Base-by-base conservation (phyloP, 768 basidiomycete genomes). In the Multifurca ochricompacta region DNA sequence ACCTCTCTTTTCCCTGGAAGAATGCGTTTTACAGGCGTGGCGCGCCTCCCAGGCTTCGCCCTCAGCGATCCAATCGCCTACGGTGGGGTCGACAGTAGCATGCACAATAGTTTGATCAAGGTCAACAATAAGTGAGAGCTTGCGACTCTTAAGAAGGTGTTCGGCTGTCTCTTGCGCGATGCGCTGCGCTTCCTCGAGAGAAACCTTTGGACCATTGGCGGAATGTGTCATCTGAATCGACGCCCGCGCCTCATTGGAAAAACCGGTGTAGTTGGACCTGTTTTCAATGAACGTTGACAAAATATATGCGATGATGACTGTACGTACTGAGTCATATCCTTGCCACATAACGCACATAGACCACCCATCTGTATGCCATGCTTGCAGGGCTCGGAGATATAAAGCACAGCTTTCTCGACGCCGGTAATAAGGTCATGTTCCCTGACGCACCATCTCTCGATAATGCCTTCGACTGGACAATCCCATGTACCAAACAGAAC, bases 31-130 rank as follows among this genome's bases (percentile, higher is more conserved):
- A 27, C 28, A 72, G 4, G 72, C 66, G 53, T 81, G 80, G 45
- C 76, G 74, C 40, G 76, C 75, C 63, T 91, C 87, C 87, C 87
- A 91, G 40, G 78, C 79, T 65, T 85, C 82, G 19, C 89, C 89
- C 61, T 92, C 91, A 2, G 77, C 67, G 64, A 96, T 89, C 96
- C 96, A 98, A 67, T 97, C 95, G 30, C 92, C 94, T 1, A 98
- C 91, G 0, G 96, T 98, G 4, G 96, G 95, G 70, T 99, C 96
- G 23, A 97, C 94, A 0, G 95, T 97, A 7, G 96, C 95, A 65
- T 99, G 96, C 3, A 99, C 91, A 67, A 98, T 93, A 11, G 96
- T 99, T 68, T 99, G 96, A 71, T 99, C 96, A 31, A 99, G 80
- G 74, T 99, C 96, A 63, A 99, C 95, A 61, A 99, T 97, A 46